phyloP scores from a whole-genome alignment of 805 yeast species.

The Blastobotrys terrestris region DNA sequence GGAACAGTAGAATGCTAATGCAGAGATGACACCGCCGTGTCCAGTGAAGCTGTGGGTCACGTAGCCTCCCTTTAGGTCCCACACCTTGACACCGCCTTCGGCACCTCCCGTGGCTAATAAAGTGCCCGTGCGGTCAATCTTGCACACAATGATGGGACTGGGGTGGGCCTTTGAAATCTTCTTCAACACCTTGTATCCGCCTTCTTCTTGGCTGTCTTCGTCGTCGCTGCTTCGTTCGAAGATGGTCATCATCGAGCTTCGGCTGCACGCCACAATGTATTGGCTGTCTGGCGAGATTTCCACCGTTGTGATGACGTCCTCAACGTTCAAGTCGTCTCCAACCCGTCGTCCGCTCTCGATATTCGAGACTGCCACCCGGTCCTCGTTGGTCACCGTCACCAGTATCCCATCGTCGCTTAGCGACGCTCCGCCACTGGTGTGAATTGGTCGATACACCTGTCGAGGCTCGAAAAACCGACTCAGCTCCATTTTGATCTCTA shows the following conservation, averaged over 20 bases:
- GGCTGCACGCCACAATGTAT: slow-evolving; percentile 66
- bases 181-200: slow-evolving; percentile 17
- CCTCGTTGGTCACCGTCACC: slow-evolving; percentile 27
- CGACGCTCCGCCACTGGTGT: slow-evolving; percentile 78
- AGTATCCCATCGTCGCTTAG: slow-evolving; percentile 46
- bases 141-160: slow-evolving; percentile 76
- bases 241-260: slow-evolving; percentile 74
- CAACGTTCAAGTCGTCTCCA: slow-evolving; percentile 55
- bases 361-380: slow-evolving; percentile 67
- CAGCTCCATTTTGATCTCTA: background rate
- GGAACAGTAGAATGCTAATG: slow-evolving; percentile 59
- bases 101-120: slow-evolving; percentile 91
- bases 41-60: slow-evolving; percentile 89
- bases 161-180: slow-evolving; percentile 36
- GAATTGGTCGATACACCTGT: slow-evolving; percentile 66
- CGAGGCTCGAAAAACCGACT: slow-evolving; percentile 37
- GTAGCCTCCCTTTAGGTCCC: slow-evolving; percentile 85
- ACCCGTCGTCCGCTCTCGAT: slow-evolving; percentile 45
- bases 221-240: slow-evolving; percentile 41
- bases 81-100: slow-evolving; percentile 85
- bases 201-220: slow-evolving; percentile 23
- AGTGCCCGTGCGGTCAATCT: slow-evolving; percentile 74
- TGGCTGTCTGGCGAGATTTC: slow-evolving; percentile 71
- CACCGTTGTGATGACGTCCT: slow-evolving; percentile 75
- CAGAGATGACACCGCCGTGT: slow-evolving; percentile 83